Base-by-base conservation (phyloP, 257 asterid species). In the Eustoma russellianum region DNA sequence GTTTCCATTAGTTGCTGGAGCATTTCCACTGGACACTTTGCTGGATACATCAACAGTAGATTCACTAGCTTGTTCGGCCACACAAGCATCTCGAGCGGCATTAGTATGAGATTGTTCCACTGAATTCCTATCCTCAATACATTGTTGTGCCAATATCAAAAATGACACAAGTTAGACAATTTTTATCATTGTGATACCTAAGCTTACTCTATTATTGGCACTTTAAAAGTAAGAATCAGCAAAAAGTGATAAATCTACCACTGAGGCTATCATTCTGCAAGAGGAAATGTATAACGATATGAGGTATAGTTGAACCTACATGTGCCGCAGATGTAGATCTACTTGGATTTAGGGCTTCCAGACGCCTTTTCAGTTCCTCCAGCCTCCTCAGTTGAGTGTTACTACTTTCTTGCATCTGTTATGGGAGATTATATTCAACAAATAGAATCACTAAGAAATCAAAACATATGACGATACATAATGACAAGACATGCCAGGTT, bases 341-440 rank as follows among this genome's bases (percentile, higher is more conserved):
- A 74, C 76, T 77, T 33, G 96, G 98, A 61, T 91, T 91, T 64
- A 91, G 55, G 59, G 94, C 86, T 68, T 80, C 95, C 64, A 91
- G 71, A 71, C 94, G 83, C 62, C 89, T 84, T 77, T 91, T 91
- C 79, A 91, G 59, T 60, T 91, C 98, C 69, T 80, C 94, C 64
- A 91, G 85, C 77, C 98, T 84, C 60, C 89, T 61, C 24, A 84
- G 53, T 70, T 91, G 98, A 41, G 68, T 17, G 50, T 70, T 82
- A 69, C 93, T 79, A 67, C 98, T 81, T 77, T 90, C 96, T 33
- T 69, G 83, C 60, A 91, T 96, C 98, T 91, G 79, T 48, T 49
- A 62, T 66, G 38, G 50, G 5, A 43, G 17, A 45, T 10, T 13
- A 50, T 1, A 46, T 24, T 5, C 30, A 41, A 33, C 15, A 48